Evolutionary conservation across 192 early-diverging fungal species (phyloP).

Genomic region (Coemansia sp.): DNA sequence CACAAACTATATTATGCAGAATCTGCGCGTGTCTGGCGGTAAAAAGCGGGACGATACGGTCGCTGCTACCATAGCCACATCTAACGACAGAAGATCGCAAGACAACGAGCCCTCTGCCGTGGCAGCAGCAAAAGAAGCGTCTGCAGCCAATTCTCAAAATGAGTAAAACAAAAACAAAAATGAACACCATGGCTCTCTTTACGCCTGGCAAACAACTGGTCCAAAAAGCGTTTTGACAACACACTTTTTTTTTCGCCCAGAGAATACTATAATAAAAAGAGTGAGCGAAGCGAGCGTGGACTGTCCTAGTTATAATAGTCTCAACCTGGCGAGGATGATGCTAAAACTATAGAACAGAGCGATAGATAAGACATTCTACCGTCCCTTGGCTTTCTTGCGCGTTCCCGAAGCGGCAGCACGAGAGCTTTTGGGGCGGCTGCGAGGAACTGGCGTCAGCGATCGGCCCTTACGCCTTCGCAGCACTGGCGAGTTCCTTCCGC

Average conservation of each 20-base stretch:
- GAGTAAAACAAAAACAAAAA: not conserved
- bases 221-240: not conserved
- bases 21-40: conserved; percentile 30
- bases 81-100: conserved; percentile 29
- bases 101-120: conserved; percentile 23
- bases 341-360: not conserved
- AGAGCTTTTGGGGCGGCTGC: conserved; percentile 34
- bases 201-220: not conserved
- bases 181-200: not conserved
- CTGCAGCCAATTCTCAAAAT: not conserved
- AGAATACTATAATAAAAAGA: too few relatives aligned
- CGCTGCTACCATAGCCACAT: conserved; percentile 40
- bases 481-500: conserved; percentile 27
- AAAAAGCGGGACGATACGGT: conserved; percentile 33
- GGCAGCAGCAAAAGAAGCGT: not conserved
- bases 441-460: conserved; percentile 43
- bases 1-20: conserved; percentile 49
- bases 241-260: too few relatives aligned
- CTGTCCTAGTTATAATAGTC: too few relatives aligned
- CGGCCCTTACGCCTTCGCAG: conserved; percentile 27
- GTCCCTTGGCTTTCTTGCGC: conserved; percentile 22
- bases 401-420: conserved; percentile 9
- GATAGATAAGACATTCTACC: conserved; percentile 3
- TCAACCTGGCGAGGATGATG: not conserved
- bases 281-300: too few relatives aligned